Base-by-base conservation (phyloP, 2,329 filamentous ascomycete genomes). In the Xylariaceae sp. region DNA sequence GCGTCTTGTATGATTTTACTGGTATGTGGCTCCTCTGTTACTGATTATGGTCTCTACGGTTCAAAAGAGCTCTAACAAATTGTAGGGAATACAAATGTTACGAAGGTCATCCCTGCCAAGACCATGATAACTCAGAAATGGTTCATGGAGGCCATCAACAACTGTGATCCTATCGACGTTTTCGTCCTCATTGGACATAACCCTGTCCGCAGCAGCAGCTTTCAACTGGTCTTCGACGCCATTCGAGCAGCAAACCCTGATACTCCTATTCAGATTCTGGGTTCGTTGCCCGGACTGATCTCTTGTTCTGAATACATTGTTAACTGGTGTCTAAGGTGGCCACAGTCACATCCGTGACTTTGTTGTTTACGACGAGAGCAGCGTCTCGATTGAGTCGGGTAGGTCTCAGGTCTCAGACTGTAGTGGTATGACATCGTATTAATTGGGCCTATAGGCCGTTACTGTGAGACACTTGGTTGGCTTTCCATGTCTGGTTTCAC, bases 381-480 rank as follows among this genome's bases (percentile, higher is more conserved):
- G 83, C 5, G 85, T 86, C 4, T 85, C 79, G 0, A 75, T 89
- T 7, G 86, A 87, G 64, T 84, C 85, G 17, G 68, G 68, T 64
- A 53, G 45, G 61, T 61, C 28, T 36, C 11, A 11, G 12, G 17
- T 28, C 23, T 39, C 24, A 2, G 8, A 9, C 8, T 19, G 8
- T 14, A 21, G 41, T 16, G 21, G 16, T 12, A n/a, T 21, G 8
- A 14, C n/a, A 4, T 49, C 40, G 50, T 16, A 60, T 51, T 53
- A 23, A 37, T 28, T 33, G 4, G 16, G 14, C 8, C 16, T 16
- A 14, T 26, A 68, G 86, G 84, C 5, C 79, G 84, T 49, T 89
- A 88, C 71, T 89, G 86, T 67, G 87, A 90, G 73, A 89, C 86
- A 1, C 75, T 89, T 0, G 87, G 87, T 21, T 90, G 85, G 83